Conservation (phyloP, 192 early-diverging fungal genomes). For the Chytriomyces hyalinus region DNA sequence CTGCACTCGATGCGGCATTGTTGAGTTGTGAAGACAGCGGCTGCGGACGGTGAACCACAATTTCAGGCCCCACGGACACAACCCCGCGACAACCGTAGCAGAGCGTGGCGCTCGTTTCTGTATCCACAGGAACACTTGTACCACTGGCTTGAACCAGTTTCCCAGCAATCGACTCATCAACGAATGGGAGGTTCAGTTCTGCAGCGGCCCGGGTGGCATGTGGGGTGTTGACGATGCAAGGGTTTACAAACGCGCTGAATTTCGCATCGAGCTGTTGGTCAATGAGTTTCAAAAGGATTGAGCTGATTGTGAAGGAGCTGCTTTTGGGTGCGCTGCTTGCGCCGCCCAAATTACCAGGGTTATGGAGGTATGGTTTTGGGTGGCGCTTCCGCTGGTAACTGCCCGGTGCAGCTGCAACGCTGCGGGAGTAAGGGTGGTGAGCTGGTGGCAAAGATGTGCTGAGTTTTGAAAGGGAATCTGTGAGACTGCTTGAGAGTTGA, state of each 20-base stretch:
- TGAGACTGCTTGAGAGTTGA: constrained; percentile 13
- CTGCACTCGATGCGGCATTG: not conserved
- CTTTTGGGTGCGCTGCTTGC: constrained; percentile 1
- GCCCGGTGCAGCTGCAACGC: not conserved
- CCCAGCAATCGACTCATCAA: too few species aligned
- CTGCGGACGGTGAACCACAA: not conserved
- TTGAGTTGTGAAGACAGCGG: not conserved
- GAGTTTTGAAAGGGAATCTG: constrained; percentile 16
- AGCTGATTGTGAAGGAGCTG: constrained; percentile 13
- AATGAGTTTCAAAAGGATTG: constrained; percentile 29
- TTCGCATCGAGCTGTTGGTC: constrained; percentile 27
- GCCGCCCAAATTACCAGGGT: too few species aligned
- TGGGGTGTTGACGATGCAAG: not conserved
- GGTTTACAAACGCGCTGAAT: constrained; percentile 2
- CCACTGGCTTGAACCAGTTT: not conserved
- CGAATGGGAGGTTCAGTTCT: too few species aligned
- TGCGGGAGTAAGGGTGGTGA: constrained; percentile 8
- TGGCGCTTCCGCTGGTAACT: constrained; percentile 27
- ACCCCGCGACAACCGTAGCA: constrained; percentile 32
- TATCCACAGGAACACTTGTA: not conserved
- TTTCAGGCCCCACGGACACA: constrained; percentile 16
- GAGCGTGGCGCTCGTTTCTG: not conserved
- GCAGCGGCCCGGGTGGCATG: not conserved
- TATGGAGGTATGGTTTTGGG: constrained; percentile 12
- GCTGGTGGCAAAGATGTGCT: constrained; percentile 2